These are phyloP conservation scores for Alloteropsis angusta DNA, from an alignment of 202 grass and related monocot species.

Conservation along the genomic window DNA sequence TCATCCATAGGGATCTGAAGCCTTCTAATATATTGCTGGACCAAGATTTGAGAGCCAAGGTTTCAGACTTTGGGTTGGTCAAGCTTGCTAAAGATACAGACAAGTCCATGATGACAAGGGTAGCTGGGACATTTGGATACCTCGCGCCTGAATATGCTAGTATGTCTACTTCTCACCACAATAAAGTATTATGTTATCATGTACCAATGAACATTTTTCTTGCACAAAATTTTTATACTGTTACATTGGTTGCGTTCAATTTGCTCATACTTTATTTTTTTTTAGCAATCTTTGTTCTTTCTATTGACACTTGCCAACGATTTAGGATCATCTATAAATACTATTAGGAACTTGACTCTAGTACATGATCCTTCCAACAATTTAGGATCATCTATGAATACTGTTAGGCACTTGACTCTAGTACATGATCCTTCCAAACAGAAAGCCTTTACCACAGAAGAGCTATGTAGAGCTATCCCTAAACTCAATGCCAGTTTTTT, in stretches of 20 bases:
- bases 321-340: background rate
- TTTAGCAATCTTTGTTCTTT: slow-evolving; percentile 14
- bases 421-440: background rate
- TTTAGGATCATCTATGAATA: background rate
- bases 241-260: slow-evolving; percentile 6
- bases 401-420: background rate
- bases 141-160: slow-evolving; percentile 95
- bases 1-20: slow-evolving; percentile 93
- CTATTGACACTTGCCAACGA: background rate
- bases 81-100: slow-evolving; percentile 73
- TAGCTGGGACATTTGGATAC: slow-evolving; percentile 93
- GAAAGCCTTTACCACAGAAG: background rate
- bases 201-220: slow-evolving; percentile 12
- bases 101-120: slow-evolving; percentile 75
- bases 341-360: background rate
- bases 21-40: slow-evolving; percentile 90
- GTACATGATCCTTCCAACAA: slow-evolving; percentile 11
- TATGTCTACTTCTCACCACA: slow-evolving; percentile 43
- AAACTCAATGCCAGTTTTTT: background rate
- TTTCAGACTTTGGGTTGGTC: slow-evolving; percentile 90
- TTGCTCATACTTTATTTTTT: slow-evolving; percentile 3
- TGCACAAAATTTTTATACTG: background rate
- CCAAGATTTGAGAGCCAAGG: slow-evolving; percentile 76
- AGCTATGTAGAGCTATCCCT: background rate
- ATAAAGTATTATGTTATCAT: slow-evolving; percentile 16